Percentiles rank a stretch among this genome's conserved stretches.
Conservation (phyloP, 805 yeast genomes). For the Ogataea trehaloabstinens region DNA sequence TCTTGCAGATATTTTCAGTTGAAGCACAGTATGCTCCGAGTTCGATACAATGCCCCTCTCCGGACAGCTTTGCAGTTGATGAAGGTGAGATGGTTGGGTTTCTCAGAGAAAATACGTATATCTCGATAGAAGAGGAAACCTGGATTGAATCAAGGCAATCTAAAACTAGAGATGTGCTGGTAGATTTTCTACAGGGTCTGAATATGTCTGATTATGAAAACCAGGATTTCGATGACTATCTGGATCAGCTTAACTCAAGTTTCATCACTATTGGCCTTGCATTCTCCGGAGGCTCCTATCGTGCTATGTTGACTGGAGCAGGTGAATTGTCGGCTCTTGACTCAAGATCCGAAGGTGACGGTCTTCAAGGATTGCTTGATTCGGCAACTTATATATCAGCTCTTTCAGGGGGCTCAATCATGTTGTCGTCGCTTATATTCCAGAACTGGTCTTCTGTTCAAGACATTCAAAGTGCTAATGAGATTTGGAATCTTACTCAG, state of each 20-base stretch:
- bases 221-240: slow-evolving; percentile 36
- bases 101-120: slow-evolving; percentile 42
- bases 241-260: slow-evolving; percentile 31
- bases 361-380: slow-evolving; percentile 60
- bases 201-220: slow-evolving; percentile 44
- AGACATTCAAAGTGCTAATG: slow-evolving; percentile 40
- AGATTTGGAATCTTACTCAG: slow-evolving; percentile 65
- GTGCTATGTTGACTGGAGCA: slow-evolving; percentile 82
- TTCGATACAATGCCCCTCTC: slow-evolving; percentile 45
- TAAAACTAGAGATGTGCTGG: slow-evolving; percentile 41
- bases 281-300: slow-evolving; percentile 81
- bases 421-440: slow-evolving; percentile 61
- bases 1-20: too few relatives aligned
- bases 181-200: slow-evolving; percentile 43
- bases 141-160: slow-evolving; percentile 51
- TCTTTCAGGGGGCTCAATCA: slow-evolving; percentile 78
- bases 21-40: slow-evolving; percentile 58
- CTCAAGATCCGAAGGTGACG: slow-evolving; percentile 51
- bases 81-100: slow-evolving; percentile 13
- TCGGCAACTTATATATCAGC: slow-evolving; percentile 70
- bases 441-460: slow-evolving; percentile 71
- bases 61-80: slow-evolving; percentile 7
- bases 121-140: slow-evolving; percentile 46
- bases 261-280: slow-evolving; percentile 55
- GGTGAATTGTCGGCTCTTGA: slow-evolving; percentile 80